A percentile compares a stretch with the other conserved stretches of the same genome.
These are phyloP conservation scores for Candida sp. DNA, from an alignment of 1,139 yeast genomes.

Conservation along the genomic window DNA sequence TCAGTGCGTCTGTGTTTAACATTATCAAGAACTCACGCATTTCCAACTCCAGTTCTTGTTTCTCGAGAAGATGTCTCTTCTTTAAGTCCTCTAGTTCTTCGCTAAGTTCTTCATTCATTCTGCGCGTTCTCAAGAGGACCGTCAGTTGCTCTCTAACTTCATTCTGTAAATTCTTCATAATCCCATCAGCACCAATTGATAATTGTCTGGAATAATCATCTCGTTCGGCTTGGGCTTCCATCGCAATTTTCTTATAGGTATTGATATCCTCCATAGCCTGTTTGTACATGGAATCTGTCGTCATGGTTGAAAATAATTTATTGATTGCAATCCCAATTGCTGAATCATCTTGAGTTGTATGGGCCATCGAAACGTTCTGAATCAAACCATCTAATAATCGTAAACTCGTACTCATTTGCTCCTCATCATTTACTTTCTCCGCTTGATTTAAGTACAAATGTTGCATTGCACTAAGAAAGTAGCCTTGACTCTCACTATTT, in stretches of 20 bases:
- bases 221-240: constrained; percentile 81
- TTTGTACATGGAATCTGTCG: constrained; percentile 88
- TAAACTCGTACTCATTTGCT: constrained; percentile 61
- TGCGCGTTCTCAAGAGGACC: constrained; percentile 62
- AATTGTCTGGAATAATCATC: constrained; percentile 75
- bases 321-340: constrained; percentile 85
- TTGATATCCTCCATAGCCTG: constrained; percentile 74
- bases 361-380: constrained; percentile 70
- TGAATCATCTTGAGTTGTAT: constrained; percentile 65
- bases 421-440: constrained; percentile 48
- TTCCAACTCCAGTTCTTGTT: constrained; percentile 86
- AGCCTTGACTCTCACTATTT: constrained; percentile 70
- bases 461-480: constrained; percentile 75
- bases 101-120: constrained; percentile 61
- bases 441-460: constrained; percentile 74
- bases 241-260: constrained; percentile 62
- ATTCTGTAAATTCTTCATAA: constrained; percentile 64
- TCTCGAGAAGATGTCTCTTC: constrained; percentile 66
- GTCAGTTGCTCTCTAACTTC: constrained; percentile 75
- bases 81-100: constrained; percentile 71
- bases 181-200: constrained; percentile 80
- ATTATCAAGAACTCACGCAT: constrained; percentile 80
- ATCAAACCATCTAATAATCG: constrained; percentile 81
- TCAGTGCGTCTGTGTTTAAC: constrained; percentile 42
- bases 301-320: constrained; percentile 69